These are phyloP conservation scores for Paralagenidium karlingii DNA, from an alignment of 352 stramenopile species.

Conservation along the genomic window DNA sequence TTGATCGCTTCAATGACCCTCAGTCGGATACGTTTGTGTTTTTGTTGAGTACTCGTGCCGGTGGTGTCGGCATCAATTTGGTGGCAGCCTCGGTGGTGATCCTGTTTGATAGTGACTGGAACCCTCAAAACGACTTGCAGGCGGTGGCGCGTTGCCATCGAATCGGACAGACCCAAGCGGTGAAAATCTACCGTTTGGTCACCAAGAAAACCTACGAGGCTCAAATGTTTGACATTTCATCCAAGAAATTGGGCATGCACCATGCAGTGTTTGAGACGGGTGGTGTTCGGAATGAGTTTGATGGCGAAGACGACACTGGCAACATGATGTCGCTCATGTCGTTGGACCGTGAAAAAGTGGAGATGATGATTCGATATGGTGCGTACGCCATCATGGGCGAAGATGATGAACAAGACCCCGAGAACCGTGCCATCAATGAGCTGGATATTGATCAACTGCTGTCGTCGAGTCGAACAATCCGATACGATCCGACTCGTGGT, in stretches of 20 bases:
- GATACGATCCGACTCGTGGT: conserved; percentile 72
- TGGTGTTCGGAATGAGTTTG: conserved; percentile 86
- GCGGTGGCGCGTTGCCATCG: conserved; percentile 97
- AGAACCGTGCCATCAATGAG: conserved; percentile 83
- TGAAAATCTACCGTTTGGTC: conserved; percentile 99
- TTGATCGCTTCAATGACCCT: conserved; percentile 96
- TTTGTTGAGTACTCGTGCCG: conserved; percentile 90
- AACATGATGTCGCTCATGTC: conserved; percentile 89
- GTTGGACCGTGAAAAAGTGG: conserved; percentile 95
- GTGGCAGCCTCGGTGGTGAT: conserved; percentile 82
- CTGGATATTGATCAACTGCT: conserved; percentile 82
- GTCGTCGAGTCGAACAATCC: conserved; percentile 76
- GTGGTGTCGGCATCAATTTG: conserved; percentile 96
- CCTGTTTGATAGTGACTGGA: conserved; percentile 95
- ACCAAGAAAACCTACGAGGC: conserved; percentile 99
- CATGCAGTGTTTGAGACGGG: conserved; percentile 96
- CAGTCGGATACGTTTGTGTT: conserved; percentile 95
- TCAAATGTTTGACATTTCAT: conserved; percentile 99
- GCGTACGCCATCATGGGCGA: conserved; percentile 96
- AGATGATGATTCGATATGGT: conserved; percentile 96
- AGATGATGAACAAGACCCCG: conserved; percentile 88
- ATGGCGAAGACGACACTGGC: conserved; percentile 87
- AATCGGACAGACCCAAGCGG: conserved; percentile 99
- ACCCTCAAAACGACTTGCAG: conserved; percentile 98
- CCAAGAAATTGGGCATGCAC: conserved; percentile 97